Evolutionary conservation across 352 stramenopile species (phyloP), one percentile per base, ranked within the genome.

Genomic region (Globisporangium canariense): DNA sequence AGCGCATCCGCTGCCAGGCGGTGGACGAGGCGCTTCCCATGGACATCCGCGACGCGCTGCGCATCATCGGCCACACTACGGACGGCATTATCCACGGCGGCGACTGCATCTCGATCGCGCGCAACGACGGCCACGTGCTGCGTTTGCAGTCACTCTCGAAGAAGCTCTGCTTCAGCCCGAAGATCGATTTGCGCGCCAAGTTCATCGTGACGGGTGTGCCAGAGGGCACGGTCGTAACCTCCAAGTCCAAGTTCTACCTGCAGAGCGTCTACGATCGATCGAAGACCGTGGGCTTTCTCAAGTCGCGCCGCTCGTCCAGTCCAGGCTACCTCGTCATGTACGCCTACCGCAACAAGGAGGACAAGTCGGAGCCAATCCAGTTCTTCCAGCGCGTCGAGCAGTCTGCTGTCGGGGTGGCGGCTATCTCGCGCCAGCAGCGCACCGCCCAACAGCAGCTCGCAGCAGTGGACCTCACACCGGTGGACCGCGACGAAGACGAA

Each of bases 191-290:
- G 22, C 79, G 78, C 57, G 73, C 77, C 70, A 87, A 88, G 66
- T 88, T 90, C 62, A 73, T 88, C 55, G 75, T 90, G 41, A 77
- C 67, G 14, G 79, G 81, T n/a, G 79, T 90, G 36, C 81, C 79
- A 16, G 79, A 88, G 28, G 74, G 77, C 30, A 86, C 77, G 11
- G 60, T 79, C 6, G 81, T 90, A 36, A 86, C 79, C 1, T 79
- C 79, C 52, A 84, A 69, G 45, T 86, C 76, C 69, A 87, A 82
- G 67, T 90, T 90, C 56, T 90, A 87, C 62, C 60, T 90, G 28
- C 77, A 86, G 65, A 87, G 77, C 62, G 70, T 87, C n/a, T 86
- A 87, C 65, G 81, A 90, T 60, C 77, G 75, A 60, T 81, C 79
- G 60, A 86, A 81, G 70, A 87, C 76, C 13, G 73, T 90, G 22